These are phyloP conservation scores for Microdochium trichocladiopsis DNA, from an alignment of 2,329 filamentous ascomycete species.

Conservation along the genomic window DNA sequence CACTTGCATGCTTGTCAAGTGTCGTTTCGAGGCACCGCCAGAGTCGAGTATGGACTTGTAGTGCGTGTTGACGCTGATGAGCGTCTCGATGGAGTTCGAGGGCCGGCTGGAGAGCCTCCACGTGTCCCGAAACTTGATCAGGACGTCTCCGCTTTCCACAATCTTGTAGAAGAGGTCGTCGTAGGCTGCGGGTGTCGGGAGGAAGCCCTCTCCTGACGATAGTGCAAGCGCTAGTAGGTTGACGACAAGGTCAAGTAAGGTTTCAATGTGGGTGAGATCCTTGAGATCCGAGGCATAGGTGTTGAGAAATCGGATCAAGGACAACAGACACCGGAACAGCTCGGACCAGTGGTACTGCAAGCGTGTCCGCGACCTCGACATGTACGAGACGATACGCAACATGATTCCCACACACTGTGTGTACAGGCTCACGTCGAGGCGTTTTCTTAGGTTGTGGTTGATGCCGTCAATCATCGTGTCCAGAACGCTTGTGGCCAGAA, in stretches of 20 bases:
- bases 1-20: slow-evolving; percentile 77
- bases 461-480: slow-evolving; percentile 87
- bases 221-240: slow-evolving; percentile 80
- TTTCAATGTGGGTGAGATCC: slow-evolving; percentile 59
- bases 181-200: slow-evolving; percentile 80
- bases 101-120: slow-evolving; percentile 55
- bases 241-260: slow-evolving; percentile 69
- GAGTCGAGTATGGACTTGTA: slow-evolving; percentile 71
- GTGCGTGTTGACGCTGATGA: slow-evolving; percentile 76
- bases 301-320: slow-evolving; percentile 82
- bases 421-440: slow-evolving; percentile 80
- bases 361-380: slow-evolving; percentile 75
- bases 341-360: slow-evolving; percentile 92
- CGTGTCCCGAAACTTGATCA: slow-evolving; percentile 73
- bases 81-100: slow-evolving; percentile 71
- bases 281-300: slow-evolving; percentile 78
- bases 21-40: slow-evolving; percentile 45
- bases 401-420: slow-evolving; percentile 75
- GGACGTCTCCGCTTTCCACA: slow-evolving; percentile 79
- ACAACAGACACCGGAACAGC: slow-evolving; percentile 82
- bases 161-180: slow-evolving; percentile 99
- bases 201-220: slow-evolving; percentile 81
- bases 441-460: slow-evolving; percentile 84
- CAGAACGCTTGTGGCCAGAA: slow-evolving; percentile 68
- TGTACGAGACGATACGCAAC: slow-evolving; percentile 73